A percentile compares a stretch with the other conserved stretches of the same genome.
These are phyloP conservation scores for Sporothrix luriei DNA, from an alignment of 2,329 filamentous ascomycete species.

Conservation along the genomic window DNA sequence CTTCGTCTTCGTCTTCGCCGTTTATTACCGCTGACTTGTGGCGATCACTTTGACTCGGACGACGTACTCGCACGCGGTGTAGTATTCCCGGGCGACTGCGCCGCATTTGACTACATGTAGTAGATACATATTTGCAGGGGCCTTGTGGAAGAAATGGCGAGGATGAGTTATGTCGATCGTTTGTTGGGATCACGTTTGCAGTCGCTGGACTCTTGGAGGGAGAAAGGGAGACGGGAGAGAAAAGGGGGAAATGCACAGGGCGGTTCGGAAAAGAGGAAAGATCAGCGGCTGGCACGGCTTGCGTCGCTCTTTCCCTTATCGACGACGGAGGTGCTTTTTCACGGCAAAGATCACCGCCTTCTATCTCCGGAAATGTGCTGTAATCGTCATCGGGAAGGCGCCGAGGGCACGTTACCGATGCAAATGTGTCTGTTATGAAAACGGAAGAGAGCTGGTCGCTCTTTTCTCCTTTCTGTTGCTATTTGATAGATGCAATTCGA, in stretches of 20 bases:
- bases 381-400: neutral
- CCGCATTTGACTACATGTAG: neutral
- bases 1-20: neutral
- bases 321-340: neutral
- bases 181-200: neutral
- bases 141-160: conserved; percentile 6
- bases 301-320: conserved; percentile 12
- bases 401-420: conserved; percentile 10
- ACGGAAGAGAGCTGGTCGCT: neutral
- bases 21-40: neutral
- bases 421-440: neutral
- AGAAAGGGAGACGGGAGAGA: conserved; percentile 19
- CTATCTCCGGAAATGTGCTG: conserved; percentile 8
- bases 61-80: too few species aligned
- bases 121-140: conserved; percentile 10
- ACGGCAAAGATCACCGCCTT: conserved; percentile 2
- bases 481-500: neutral
- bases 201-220: neutral
- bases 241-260: conserved; percentile 15
- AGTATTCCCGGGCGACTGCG: neutral
- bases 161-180: conserved; percentile 2
- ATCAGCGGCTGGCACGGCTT: conserved; percentile 8
- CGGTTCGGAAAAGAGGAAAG: conserved; percentile 8
- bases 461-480: neutral
- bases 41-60: too few species aligned